Conservation (phyloP, 1,139 yeast species). For the Wickerhamomyces sp. region DNA sequence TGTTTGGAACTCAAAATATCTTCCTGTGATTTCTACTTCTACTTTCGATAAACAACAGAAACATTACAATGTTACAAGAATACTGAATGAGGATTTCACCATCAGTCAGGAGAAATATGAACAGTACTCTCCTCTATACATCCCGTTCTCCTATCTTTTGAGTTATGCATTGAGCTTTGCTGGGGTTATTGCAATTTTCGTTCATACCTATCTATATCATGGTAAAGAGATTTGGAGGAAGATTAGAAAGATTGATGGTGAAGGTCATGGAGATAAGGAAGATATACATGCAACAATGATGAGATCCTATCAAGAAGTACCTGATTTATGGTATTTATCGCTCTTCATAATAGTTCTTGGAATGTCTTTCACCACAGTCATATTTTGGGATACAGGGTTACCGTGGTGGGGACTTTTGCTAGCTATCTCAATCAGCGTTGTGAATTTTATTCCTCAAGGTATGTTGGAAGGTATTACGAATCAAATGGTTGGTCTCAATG, state of each 20-base stretch:
- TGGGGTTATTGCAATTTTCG: conserved; percentile 33
- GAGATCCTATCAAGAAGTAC: conserved; percentile 31
- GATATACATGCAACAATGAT: conserved; percentile 35
- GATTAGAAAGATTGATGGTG: conserved; percentile 26
- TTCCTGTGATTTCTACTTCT: conserved; percentile 33
- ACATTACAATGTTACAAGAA: conserved; percentile 29
- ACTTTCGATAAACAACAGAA: conserved; percentile 30
- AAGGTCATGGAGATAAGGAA: conserved; percentile 31
- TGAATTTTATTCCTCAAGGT: conserved; percentile 32
- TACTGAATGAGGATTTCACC: conserved; percentile 29
- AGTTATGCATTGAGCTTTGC: conserved; percentile 36
- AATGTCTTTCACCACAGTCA: conserved; percentile 27
- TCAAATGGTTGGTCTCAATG: conserved; percentile 35
- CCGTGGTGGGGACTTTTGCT: conserved; percentile 33
- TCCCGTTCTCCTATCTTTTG: conserved; percentile 32
- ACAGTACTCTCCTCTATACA: conserved; percentile 30
- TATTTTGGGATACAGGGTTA: conserved; percentile 26
- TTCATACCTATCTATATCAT: conserved; percentile 33
- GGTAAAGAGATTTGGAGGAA: conserved; percentile 31
- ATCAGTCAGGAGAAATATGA: conserved; percentile 27
- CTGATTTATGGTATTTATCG: conserved; percentile 34
- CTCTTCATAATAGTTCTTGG: conserved; percentile 28
- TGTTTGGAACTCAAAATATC: conserved; percentile 33
- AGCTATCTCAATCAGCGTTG: conserved; percentile 28
- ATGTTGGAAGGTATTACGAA: conserved; percentile 32